Conservation (phyloP, 2,329 filamentous ascomycete genomes). For the Paraconiothyrium sp. region DNA sequence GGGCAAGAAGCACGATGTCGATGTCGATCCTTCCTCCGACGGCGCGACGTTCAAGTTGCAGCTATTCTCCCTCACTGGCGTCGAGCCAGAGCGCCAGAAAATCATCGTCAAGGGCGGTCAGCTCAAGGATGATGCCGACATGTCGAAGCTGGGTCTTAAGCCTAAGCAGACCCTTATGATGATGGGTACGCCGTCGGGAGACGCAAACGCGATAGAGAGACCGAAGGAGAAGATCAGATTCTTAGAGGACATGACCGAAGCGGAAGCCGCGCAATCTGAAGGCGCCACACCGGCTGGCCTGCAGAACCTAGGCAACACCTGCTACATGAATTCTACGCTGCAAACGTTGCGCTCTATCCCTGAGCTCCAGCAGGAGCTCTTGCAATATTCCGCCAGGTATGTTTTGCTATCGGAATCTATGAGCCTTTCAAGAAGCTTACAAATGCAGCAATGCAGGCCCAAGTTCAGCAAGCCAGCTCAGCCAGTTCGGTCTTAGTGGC, state of each 20-base stretch:
- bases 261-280: slow-evolving; percentile 82
- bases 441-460: slow-evolving; percentile 40
- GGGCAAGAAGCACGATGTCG: slow-evolving; percentile 94
- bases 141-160: slow-evolving; percentile 86
- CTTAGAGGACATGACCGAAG: slow-evolving; percentile 96
- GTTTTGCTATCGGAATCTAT: background rate
- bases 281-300: slow-evolving; percentile 89
- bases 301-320: slow-evolving; percentile 94
- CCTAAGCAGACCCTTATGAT: slow-evolving; percentile 90
- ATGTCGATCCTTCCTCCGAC: slow-evolving; percentile 82
- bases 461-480: slow-evolving; percentile 46
- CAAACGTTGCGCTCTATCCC: slow-evolving; percentile 89
- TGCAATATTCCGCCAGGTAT: slow-evolving; percentile 65
- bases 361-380: slow-evolving; percentile 83
- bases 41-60: slow-evolving; percentile 97
- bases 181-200: slow-evolving; percentile 87
- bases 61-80: slow-evolving; percentile 91
- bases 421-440: slow-evolving; percentile 24
- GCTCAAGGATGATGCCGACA: slow-evolving; percentile 92
- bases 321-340: slow-evolving; percentile 97
- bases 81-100: slow-evolving; percentile 96
- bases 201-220: slow-evolving; percentile 67
- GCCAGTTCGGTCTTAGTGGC: slow-evolving; percentile 65
- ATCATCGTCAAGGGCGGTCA: slow-evolving; percentile 93
- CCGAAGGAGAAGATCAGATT: slow-evolving; percentile 88